phyloP scores from a whole-genome alignment of 225 moss, liverwort and hornwort genomes.

The Straminergon stramineum region DNA sequence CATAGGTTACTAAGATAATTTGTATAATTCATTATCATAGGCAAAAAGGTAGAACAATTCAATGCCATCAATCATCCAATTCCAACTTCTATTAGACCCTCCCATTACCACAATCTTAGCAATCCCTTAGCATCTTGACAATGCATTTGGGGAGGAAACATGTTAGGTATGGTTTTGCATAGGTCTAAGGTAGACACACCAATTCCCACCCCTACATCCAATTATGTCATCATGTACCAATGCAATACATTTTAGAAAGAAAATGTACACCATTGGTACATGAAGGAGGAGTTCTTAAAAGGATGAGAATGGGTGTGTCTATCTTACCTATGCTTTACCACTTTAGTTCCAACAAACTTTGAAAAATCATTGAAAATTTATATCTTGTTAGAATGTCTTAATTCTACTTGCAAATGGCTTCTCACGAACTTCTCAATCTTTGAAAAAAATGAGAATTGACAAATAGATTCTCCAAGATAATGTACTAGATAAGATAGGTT shows the following conservation, averaged over 20 bases:
- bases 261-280: too few relatives aligned
- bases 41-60: background rate
- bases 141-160: background rate
- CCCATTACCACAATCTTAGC: background rate
- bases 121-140: background rate
- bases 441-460: background rate
- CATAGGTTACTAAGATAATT: background rate
- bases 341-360: background rate
- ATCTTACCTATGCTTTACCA: background rate
- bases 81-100: background rate
- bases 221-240: too few relatives aligned
- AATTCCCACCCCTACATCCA: too few relatives aligned
- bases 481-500: too few relatives aligned
- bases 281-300: too few relatives aligned
- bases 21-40: background rate
- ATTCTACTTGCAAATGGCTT: background rate
- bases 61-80: background rate
- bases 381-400: rapidly evolving
- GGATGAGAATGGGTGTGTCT: too few relatives aligned
- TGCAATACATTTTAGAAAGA: too few relatives aligned
- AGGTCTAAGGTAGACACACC: background rate
- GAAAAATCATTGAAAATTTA: background rate
- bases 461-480: background rate
- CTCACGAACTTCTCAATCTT: background rate
- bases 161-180: rapidly evolving